phyloP scores from a whole-genome alignment of 192 early-diverging fungal genomes.

The Coemansia sp. region DNA sequence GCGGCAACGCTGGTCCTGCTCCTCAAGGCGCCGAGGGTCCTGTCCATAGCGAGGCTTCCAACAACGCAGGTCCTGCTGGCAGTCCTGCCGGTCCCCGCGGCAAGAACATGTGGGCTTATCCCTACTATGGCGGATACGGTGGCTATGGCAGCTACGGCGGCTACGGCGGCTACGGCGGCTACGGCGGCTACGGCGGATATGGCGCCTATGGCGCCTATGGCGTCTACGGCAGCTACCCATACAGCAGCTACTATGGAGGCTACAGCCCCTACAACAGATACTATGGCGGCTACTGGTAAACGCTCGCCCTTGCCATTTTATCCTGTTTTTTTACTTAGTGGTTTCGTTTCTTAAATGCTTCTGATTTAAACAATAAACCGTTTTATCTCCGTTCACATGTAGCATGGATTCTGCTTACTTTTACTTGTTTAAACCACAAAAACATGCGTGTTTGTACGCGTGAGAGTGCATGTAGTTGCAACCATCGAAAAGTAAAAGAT shows the following conservation, averaged over 20 bases:
- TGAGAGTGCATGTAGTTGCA: too few species aligned
- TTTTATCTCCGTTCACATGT: not conserved
- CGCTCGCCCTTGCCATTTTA: not conserved
- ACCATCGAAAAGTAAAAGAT: too few species aligned
- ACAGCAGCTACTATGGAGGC: not conserved
- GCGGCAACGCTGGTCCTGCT: constrained; percentile 4
- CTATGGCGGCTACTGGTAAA: constrained; percentile 24
- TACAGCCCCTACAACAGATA: constrained; percentile 21
- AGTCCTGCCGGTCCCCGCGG: constrained; percentile 47
- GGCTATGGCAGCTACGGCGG: constrained; percentile 17
- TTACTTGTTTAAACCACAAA: not conserved
- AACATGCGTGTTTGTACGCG: too few species aligned
- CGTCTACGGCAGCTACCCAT: constrained; percentile 1
- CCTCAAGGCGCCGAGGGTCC: constrained; percentile 35
- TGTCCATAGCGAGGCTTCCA: constrained; percentile 18
- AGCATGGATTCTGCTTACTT: not conserved
- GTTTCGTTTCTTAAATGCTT: too few species aligned
- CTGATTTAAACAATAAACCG: not conserved
- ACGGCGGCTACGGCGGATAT: constrained; percentile 30
- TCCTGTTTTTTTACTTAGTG: too few species aligned
- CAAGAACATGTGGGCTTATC: constrained; percentile 56
- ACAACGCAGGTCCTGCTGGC: constrained; percentile 46
- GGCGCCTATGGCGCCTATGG: constrained; percentile 24
- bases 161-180: not conserved
- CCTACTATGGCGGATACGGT: constrained; percentile 38